Conservation (phyloP, 768 basidiomycete species). For the Cyclocybe cylindracea region DNA sequence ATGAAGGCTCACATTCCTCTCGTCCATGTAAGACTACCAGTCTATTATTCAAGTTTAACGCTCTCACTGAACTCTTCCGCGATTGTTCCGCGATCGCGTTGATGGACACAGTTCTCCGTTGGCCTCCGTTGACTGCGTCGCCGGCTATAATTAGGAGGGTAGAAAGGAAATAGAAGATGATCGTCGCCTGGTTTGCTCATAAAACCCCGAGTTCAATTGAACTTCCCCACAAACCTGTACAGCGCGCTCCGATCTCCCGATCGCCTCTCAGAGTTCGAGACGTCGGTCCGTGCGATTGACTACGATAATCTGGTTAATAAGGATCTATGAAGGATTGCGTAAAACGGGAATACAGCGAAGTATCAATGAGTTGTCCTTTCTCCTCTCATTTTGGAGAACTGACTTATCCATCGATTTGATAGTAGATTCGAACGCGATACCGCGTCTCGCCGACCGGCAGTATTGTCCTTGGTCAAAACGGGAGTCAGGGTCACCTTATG, state of each 20-base stretch:
- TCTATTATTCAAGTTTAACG: too few species aligned
- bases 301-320: slow-evolving; percentile 11
- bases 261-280: slow-evolving; percentile 2
- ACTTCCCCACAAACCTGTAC: slow-evolving; percentile 2
- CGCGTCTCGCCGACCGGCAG: slow-evolving; percentile 8
- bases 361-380: neutral
- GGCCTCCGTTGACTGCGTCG: too few species aligned
- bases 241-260: slow-evolving; percentile 1
- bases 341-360: neutral
- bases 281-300: slow-evolving; percentile 12
- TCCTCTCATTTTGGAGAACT: neutral
- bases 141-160: too few species aligned
- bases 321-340: neutral
- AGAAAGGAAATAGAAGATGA: too few species aligned
- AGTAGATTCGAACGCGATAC: slow-evolving; percentile 13
- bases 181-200: neutral
- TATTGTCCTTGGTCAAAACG: slow-evolving; percentile 6
- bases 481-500: neutral
- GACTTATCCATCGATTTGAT: slow-evolving; percentile 21
- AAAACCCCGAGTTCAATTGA: neutral
- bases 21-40: too few species aligned
- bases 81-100: too few species aligned
- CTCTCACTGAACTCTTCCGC: too few species aligned
- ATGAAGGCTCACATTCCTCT: too few species aligned
- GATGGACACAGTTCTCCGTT: too few species aligned